Conservation (phyloP, 345 rosid genomes). For the Eucalyptus marginata region DNA sequence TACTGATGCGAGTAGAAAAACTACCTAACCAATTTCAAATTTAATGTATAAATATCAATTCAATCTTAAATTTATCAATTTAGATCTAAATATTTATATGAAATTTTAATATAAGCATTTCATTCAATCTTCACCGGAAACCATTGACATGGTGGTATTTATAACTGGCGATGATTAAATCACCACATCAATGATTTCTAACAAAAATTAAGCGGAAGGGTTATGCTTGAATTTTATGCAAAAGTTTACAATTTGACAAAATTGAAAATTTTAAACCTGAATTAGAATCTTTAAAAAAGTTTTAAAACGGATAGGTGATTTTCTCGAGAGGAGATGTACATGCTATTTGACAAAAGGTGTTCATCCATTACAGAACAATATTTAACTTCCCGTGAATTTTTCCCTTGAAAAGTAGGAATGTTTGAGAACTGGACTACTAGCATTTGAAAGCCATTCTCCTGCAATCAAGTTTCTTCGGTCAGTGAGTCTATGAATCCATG, state of each 20-base stretch:
- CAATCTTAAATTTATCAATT: background rate
- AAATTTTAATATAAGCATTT: background rate
- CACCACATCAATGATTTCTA: fast-evolving
- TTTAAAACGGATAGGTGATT: background rate
- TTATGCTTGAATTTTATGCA: background rate
- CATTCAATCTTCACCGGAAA: background rate
- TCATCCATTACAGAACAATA: background rate
- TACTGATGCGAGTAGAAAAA: background rate
- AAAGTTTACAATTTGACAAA: background rate
- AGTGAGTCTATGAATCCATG: background rate
- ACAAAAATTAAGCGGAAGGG: fast-evolving
- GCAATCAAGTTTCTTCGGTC: background rate
- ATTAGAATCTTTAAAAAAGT: background rate
- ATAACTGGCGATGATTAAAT: fast-evolving
- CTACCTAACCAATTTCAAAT: fast-evolving
- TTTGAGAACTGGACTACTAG: background rate
- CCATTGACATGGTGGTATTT: fast-evolving
- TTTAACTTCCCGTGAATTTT: background rate
- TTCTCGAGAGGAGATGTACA: background rate
- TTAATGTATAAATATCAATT: fast-evolving
- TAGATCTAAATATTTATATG: fast-evolving
- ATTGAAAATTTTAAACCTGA: background rate
- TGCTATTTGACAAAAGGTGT: background rate
- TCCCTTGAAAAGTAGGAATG: background rate
- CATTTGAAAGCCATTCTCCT: background rate